Percentiles rank a stretch among this genome's conserved stretches.
phyloP scores from a whole-genome alignment of 352 stramenopile genomes.

The Globisporangium middletonii region DNA sequence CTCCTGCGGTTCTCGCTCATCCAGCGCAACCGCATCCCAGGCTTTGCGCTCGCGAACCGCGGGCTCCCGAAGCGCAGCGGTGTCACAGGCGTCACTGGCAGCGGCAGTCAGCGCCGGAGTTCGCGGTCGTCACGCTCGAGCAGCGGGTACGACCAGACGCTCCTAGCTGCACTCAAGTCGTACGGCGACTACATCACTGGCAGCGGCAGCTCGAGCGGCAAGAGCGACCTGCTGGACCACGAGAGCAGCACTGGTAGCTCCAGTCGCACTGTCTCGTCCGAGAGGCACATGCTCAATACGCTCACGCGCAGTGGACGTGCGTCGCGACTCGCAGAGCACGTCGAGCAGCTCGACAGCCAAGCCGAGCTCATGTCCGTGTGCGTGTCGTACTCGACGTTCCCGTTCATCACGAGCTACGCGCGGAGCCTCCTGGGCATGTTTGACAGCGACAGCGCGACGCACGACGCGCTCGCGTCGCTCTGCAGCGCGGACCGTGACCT shows the following conservation, averaged over 20 bases:
- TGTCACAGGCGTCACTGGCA: conserved; percentile 19
- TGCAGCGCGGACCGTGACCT: conserved; percentile 48
- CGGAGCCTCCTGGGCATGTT: conserved; percentile 67
- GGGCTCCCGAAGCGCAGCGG: conserved; percentile 43
- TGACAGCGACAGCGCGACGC: conserved; percentile 58
- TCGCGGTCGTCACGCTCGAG: conserved; percentile 22
- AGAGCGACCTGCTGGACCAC: conserved; percentile 21
- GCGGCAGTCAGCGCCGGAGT: conserved; percentile 16
- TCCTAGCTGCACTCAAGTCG: conserved; percentile 55
- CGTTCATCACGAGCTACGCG: conserved; percentile 82
- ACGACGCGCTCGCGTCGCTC: conserved; percentile 45
- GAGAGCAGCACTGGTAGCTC: conserved; percentile 15
- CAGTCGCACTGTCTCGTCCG: conserved; percentile 13
- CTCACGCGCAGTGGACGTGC: conserved; percentile 56
- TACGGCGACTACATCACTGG: conserved; percentile 71
- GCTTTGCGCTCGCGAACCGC: conserved; percentile 51
- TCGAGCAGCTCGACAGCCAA: conserved; percentile 67
- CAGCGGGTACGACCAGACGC: conserved; percentile 48
- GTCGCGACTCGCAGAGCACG: conserved; percentile 49
- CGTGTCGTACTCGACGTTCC: conserved; percentile 78
- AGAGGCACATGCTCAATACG: conserved; percentile 60
- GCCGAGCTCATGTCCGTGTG: conserved; percentile 66
- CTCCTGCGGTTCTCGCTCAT: conserved; percentile 73
- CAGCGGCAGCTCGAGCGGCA: conserved; percentile 12
- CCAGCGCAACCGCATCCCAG: conserved; percentile 64